Evolutionary conservation across 2,329 filamentous ascomycete species (phyloP), one percentile per base, ranked within the genome.

Genomic region (Davidsoniella neocaledoniae): DNA sequence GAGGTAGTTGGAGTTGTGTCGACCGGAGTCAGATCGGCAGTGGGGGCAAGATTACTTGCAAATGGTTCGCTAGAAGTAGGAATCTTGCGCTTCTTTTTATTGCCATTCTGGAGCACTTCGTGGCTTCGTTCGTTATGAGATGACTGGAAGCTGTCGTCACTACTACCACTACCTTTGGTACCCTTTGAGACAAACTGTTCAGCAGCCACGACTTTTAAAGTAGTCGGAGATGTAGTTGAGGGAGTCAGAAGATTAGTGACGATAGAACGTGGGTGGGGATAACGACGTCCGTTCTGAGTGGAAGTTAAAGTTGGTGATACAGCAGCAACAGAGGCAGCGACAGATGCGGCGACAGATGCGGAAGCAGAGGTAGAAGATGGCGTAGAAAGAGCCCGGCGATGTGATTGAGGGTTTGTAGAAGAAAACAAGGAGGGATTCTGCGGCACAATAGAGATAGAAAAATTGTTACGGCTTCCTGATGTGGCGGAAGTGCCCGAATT

Each of bases 71-170:
- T 83, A 8, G 86, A 86, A 0, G 87, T 87, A 0, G 91, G 91
- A 37, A 98, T 96, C 67, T 98, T 98, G 57, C 91, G 77, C 66
- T 98, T 98, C 67, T 98, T 98, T 63, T 98, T 98, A 64, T 94
- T 96, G 36, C 86, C 94, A 59, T 96, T 96, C 64, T 98, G 91
- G 59, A 95, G 8, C 8, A 5, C 94, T 5, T 86, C 91, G 63
- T 98, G 91, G 63, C 96, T 96, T 12, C 88, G 26, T 48, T 48
- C 12, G 33, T 37, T 41, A 39, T 43, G 14, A 45, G 23, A 33
- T 25, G 40, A 37, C 19, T 42, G 40, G 23, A 7, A 8, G 10
- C 7, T 33, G 10, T 33, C 26, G 10, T 33, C 7, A 33, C 26
- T 10, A 33, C 10, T 10, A 33, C 10, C 10, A 33, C 7, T 33